Base-by-base conservation (phyloP, 805 yeast species). In the Lachancea mirantina region DNA sequence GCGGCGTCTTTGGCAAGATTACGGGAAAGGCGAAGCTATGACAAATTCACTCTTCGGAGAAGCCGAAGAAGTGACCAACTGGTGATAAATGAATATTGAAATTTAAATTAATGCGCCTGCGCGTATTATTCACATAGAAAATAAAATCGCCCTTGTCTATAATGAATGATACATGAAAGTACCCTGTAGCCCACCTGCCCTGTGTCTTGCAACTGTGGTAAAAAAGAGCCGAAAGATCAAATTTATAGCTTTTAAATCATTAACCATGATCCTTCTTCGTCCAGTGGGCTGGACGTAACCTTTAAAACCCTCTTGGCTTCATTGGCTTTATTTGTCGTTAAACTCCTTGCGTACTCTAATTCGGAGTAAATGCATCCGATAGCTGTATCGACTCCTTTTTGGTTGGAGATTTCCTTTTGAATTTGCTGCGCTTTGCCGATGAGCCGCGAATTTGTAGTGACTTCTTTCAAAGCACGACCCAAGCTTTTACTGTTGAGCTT, bases 11-110 rank as follows among this genome's bases (percentile, higher is more conserved):
- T 46, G 65, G 76, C 54, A 64, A 64, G 50, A 64, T 19, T 64
- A 61, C 28, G 63, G 60, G 26, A 66, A 67, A 7, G 66, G 64
- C 14, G 67, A 62, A 14, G 60, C 54, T 11, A 59, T 45, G 49
- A 72, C 70, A 36, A 76, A 78, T 29, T 72, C 82, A 26, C 79
- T 87, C 8, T 88, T 89, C 55, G 96, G 97, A 2, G 98, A 89
- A 58, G 94, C 95, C 10, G 94, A 83, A 52, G 88, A 83, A 52
- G 88, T 92, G 30, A 85, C 97, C 19, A 83, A 78, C 41, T 89
- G 98, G 98, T 89, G 57, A 52, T n/a, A n/a, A n/a, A n/a, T n/a
- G n/a, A n/a, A n/a, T n/a, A n/a, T n/a, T n/a, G n/a, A n/a, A n/a
- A n/a, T n/a, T n/a, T n/a, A n/a, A n/a, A n/a, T n/a, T n/a, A n/a